phyloP scores from a whole-genome alignment of 1,139 yeast species.

The Komagataea norvegica region DNA sequence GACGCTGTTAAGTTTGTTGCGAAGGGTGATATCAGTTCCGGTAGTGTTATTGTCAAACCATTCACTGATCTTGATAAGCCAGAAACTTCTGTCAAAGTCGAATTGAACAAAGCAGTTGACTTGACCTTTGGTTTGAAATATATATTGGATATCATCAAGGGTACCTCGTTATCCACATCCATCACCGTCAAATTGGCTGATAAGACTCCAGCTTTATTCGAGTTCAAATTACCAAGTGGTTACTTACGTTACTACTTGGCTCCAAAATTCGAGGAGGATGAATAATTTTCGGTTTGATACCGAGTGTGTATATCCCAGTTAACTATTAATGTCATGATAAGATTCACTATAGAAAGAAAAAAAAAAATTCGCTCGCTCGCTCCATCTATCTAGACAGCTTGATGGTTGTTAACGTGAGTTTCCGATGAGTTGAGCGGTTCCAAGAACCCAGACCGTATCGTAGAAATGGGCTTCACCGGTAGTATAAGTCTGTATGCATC shows the following conservation, averaged over 20 bases:
- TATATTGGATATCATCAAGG: slow-evolving; percentile 86
- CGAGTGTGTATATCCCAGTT: not conserved
- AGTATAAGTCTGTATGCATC: slow-evolving; percentile 84
- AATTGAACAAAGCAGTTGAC: slow-evolving; percentile 81
- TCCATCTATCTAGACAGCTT: no score
- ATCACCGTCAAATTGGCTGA: slow-evolving; percentile 85
- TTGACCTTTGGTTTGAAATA: slow-evolving; percentile 90
- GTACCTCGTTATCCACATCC: slow-evolving; percentile 68
- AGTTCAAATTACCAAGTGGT: slow-evolving; percentile 89
- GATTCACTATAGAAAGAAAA: not conserved
- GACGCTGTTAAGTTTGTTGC: slow-evolving; percentile 88
- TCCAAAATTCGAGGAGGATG: slow-evolving; percentile 93
- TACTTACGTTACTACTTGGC: slow-evolving; percentile 94
- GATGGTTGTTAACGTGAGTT: not conserved
- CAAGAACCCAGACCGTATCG: slow-evolving; percentile 40
- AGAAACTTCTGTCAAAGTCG: slow-evolving; percentile 67
- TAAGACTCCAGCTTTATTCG: slow-evolving; percentile 91
- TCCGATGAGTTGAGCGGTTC: slow-evolving; percentile 17
- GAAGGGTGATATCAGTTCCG: slow-evolving; percentile 91
- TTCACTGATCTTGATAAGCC: slow-evolving; percentile 77
- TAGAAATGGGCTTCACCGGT: slow-evolving; percentile 52
- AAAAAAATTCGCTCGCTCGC: slow-evolving; percentile 1
- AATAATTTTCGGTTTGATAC: slow-evolving; percentile 33
- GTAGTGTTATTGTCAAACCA: slow-evolving; percentile 83
- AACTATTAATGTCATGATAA: slow-evolving; percentile 5